These are phyloP conservation scores for Chamaecrista fasciculata DNA, from an alignment of 306 rosid genomes.

Conservation along the genomic window DNA sequence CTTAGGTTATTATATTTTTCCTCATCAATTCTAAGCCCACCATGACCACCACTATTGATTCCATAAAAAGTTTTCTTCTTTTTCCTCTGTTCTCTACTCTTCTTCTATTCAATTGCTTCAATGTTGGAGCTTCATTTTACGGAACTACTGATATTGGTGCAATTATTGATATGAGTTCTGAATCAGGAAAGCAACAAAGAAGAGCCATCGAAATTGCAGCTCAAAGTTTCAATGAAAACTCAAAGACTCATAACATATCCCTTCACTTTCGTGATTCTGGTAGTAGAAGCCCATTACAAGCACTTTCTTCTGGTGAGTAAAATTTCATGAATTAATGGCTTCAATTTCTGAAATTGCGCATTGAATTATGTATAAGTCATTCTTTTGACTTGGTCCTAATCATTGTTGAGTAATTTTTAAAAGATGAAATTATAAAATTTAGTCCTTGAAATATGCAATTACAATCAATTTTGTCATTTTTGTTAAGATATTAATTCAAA, in stretches of 20 bases:
- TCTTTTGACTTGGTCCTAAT: too few relatives aligned
- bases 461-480: too few relatives aligned
- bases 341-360: too few relatives aligned
- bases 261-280: conserved; percentile 31
- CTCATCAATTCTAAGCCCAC: too few relatives aligned
- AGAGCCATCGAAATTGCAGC: conserved; percentile 43
- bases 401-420: too few relatives aligned
- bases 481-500: too few relatives aligned
- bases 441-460: too few relatives aligned
- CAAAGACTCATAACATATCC: conserved; percentile 24
- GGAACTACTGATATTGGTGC: conserved; percentile 35
- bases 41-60: too few relatives aligned
- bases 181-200: conserved; percentile 29
- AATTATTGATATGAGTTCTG: conserved; percentile 37
- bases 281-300: conserved; percentile 30
- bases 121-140: not conserved
- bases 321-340: not conserved
- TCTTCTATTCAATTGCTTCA: conserved; percentile 6
- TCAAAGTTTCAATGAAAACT: conserved; percentile 31
- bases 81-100: not conserved
- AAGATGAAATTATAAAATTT: too few relatives aligned
- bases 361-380: too few relatives aligned
- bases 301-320: conserved; percentile 42
- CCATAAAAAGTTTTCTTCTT: conserved; percentile 12
- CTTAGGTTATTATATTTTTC: too few relatives aligned